Evolutionary conservation across 2,329 filamentous ascomycete species (phyloP).

Genomic region (Ophiostoma ulmi): DNA sequence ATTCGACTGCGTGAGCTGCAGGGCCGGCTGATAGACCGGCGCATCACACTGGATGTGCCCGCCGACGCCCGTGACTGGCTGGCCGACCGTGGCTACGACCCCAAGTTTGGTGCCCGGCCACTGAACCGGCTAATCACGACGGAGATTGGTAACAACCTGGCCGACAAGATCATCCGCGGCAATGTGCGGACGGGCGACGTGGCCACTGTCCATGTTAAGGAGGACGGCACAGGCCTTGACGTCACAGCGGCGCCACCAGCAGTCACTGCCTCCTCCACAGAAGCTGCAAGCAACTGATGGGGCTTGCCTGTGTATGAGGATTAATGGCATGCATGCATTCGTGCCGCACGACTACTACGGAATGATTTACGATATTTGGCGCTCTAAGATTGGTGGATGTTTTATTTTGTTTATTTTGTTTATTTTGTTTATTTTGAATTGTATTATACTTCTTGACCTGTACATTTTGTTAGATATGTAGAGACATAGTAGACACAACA

Average conservation of each 20-base stretch:
- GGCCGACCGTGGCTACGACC: slow-evolving; percentile 83
- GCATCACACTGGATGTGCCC: slow-evolving; percentile 70
- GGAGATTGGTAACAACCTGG: slow-evolving; percentile 81
- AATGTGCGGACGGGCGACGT: slow-evolving; percentile 69
- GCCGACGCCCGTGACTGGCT: slow-evolving; percentile 77
- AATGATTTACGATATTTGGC: neutral
- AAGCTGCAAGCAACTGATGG: neutral
- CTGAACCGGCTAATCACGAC: slow-evolving; percentile 86
- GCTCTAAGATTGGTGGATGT: neutral
- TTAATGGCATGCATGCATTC: too few species aligned
- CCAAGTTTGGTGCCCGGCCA: slow-evolving; percentile 83
- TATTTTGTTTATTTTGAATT: neutral
- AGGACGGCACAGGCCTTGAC: slow-evolving; percentile 54
- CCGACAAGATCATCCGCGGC: slow-evolving; percentile 87
- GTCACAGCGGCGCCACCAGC: slow-evolving; percentile 34
- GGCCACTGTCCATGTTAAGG: slow-evolving; percentile 64
- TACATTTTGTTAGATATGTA: neutral
- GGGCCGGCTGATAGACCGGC: slow-evolving; percentile 71
- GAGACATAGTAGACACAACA: neutral
- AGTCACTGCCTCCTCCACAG: too few species aligned
- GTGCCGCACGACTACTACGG: too few species aligned
- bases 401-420: neutral
- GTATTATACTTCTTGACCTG: neutral
- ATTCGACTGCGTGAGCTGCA: slow-evolving; percentile 85
- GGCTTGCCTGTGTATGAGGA: neutral